phyloP scores from a whole-genome alignment of 1,284 basidiomycete genomes.

The Filobasidium uniguttulatum region DNA sequence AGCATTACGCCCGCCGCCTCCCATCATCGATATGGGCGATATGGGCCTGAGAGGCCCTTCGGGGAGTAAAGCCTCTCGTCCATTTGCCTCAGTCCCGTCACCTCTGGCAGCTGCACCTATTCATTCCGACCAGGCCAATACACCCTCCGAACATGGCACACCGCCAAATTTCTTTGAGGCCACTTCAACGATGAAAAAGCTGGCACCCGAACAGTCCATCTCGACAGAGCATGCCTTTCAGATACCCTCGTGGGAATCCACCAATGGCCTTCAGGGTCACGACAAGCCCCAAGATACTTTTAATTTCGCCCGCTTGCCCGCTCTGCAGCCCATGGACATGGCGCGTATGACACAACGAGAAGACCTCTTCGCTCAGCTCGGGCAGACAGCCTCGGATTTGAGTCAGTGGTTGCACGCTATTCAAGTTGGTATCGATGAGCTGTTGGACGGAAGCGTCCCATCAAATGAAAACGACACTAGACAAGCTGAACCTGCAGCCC shows the following conservation, averaged over 20 bases:
- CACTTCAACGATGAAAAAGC: slow-evolving; percentile 4
- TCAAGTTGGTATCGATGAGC: slow-evolving; percentile 51
- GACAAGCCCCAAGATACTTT: neutral
- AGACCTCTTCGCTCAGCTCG: slow-evolving; percentile 56
- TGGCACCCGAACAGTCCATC: neutral
- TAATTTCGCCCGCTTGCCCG: slow-evolving; percentile 23
- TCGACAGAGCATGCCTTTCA: slow-evolving; percentile 11
- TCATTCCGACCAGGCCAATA: slow-evolving; percentile 6
- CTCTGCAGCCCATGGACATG: slow-evolving; percentile 56
- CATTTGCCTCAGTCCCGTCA: slow-evolving; percentile 39
- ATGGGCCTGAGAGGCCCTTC: slow-evolving; percentile 59
- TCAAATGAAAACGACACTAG: neutral
- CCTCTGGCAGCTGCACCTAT: slow-evolving; percentile 33
- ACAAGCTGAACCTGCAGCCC: too few species aligned
- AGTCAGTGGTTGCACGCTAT: slow-evolving; percentile 65
- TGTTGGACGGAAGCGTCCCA: slow-evolving; percentile 40
- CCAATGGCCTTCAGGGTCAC: too few species aligned
- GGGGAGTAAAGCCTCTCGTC: slow-evolving; percentile 36
- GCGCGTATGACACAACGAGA: slow-evolving; percentile 48
- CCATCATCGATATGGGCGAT: slow-evolving; percentile 39
- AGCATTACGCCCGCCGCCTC: slow-evolving; percentile 24
- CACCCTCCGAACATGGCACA: neutral
- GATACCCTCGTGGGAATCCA: slow-evolving; percentile 7
- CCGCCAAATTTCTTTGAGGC: neutral
- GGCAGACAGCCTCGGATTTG: slow-evolving; percentile 62